Evolutionary conservation across 1,139 yeast species (phyloP), one percentile per base, ranked within the genome.

Genomic region (Debaryomyces subglobosus): DNA sequence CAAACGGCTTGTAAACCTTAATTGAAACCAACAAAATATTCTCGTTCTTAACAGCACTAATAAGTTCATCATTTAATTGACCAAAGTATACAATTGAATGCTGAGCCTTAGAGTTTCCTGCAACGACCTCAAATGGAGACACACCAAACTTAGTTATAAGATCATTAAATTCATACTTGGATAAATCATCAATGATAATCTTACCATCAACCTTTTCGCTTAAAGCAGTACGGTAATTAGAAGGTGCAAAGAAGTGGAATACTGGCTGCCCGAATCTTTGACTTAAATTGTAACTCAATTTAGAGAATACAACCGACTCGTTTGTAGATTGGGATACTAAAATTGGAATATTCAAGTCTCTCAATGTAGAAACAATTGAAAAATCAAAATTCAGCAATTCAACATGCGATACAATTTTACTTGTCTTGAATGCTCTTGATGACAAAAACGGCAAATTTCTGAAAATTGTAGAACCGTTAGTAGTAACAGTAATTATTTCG

Each of bases 1-100:
- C 71, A 72, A 90, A 88, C 12, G 97, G 97, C 59, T 87, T 78
- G 69, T 86, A 86, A 25, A 82, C 78, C 38, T 86, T 81, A 43
- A 89, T 73, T 5, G 82, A 71, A 35, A 87, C 68, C 37, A 88
- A 61, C 25, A 85, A 81, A 12, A 77, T 72, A 39, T 73, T 67
- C 44, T 68, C 62, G 21, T 76, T 66, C 35, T 72, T 63, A 33
- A 79, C 76, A 10, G 78, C 71, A 4, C 71, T 62, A 5, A 69
- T 57, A 42, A 85, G 69, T 5, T 75, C 76, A 5, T 74, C 70
- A 30, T 72, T 69, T 39, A 81, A 69, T 49, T 82, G 77, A 48
- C 95, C 94, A 56, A 89, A 76, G 49, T 82, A 73, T 15, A 89
- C 76, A 29, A 86, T 66, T 1, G 85, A 80, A 53, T 81, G 76